Percentiles rank a stretch among this genome's conserved stretches.
phyloP scores from a whole-genome alignment of 768 basidiomycete species.

The Hirschioporus abietinus region DNA sequence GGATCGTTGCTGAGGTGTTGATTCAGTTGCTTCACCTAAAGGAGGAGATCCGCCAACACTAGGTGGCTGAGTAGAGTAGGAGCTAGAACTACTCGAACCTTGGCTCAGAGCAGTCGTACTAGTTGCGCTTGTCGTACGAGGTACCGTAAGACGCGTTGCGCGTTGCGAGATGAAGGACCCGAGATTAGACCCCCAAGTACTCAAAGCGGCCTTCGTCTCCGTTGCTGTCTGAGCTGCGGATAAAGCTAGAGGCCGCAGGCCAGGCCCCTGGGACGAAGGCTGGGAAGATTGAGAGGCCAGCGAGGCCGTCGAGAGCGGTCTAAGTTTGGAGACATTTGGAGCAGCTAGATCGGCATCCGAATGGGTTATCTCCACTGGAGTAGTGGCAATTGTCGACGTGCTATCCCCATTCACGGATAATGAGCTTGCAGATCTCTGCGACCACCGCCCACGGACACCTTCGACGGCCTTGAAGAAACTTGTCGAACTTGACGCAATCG shows the following conservation, averaged over 20 bases:
- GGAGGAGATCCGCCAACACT: not conserved
- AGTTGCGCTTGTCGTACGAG: conserved; percentile 1
- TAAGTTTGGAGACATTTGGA: not conserved
- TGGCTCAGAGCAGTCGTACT: not conserved
- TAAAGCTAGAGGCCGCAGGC: conserved; percentile 25
- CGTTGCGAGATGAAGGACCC: conserved; percentile 43
- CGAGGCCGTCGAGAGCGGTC: conserved; percentile 1
- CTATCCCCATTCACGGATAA: conserved; percentile 21
- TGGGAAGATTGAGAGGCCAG: not conserved
- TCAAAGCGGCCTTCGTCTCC: conserved; percentile 30
- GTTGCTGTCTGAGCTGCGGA: conserved; percentile 23
- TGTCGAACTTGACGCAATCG: conserved; percentile 66
- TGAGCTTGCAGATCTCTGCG: conserved; percentile 31
- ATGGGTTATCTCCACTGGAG: conserved; percentile 14
- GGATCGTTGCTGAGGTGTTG: not conserved
- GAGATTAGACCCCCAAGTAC: conserved; percentile 39
- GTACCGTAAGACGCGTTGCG: conserved; percentile 32
- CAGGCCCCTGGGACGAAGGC: conserved; percentile 12
- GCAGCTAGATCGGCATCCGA: conserved; percentile 9
- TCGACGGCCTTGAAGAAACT: conserved; percentile 88
- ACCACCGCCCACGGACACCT: conserved; percentile 76
- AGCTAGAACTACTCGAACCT: not conserved
- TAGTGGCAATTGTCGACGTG: conserved; percentile 11
- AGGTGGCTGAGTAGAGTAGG: not conserved
- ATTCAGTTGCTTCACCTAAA: not conserved